Evolutionary conservation across 2,329 filamentous ascomycete genomes (phyloP).

Genomic region (Fusarium floridanum): DNA sequence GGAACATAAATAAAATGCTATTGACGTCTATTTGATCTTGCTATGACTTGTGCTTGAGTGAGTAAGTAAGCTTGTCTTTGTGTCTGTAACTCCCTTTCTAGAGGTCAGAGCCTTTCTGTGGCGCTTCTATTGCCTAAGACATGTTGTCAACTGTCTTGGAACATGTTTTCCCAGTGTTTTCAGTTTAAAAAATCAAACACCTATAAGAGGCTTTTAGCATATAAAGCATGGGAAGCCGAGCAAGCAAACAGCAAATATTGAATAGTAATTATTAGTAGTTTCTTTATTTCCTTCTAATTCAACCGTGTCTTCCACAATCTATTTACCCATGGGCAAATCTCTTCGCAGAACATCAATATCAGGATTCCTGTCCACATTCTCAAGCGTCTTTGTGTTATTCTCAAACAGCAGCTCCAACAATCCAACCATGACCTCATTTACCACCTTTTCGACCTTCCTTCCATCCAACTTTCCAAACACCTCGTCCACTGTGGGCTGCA

Average conservation of each 20-base stretch:
- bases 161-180: neutral
- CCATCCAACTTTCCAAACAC: slow-evolving; percentile 11
- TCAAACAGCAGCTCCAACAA: slow-evolving; percentile 12
- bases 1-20: neutral
- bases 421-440: slow-evolving; percentile 7
- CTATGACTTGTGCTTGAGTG: neutral
- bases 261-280: neutral
- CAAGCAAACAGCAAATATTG: neutral
- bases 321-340: neutral
- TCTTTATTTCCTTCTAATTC: neutral
- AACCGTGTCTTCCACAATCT: neutral
- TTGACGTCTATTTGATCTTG: neutral
- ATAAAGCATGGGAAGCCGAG: neutral
- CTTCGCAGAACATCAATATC: slow-evolving; percentile 12
- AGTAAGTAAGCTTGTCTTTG: neutral
- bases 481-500: neutral
- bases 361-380: slow-evolving; percentile 4
- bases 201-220: neutral
- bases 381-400: slow-evolving; percentile 4
- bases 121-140: neutral
- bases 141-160: neutral
- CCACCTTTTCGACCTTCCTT: slow-evolving; percentile 8
- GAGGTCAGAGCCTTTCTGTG: neutral
- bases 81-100: neutral
- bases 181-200: neutral